A percentile compares a stretch with the other conserved stretches of the same genome.
Conservation (phyloP, 768 basidiomycete species). For the Galerina sulciceps region DNA sequence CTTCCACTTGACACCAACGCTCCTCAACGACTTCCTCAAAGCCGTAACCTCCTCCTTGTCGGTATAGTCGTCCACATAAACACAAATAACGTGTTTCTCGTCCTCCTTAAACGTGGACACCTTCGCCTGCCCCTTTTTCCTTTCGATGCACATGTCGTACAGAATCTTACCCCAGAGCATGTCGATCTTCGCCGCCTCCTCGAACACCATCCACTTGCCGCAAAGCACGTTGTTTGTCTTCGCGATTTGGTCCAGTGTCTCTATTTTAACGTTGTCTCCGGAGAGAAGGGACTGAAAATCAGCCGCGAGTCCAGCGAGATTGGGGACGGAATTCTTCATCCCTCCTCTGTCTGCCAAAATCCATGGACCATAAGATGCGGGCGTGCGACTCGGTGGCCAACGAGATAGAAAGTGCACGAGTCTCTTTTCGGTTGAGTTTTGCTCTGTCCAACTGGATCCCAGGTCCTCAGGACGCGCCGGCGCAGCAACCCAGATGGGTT, state of each 20-base stretch:
- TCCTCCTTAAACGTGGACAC: slow-evolving; percentile 39
- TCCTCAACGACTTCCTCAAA: slow-evolving; percentile 36
- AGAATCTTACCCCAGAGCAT: slow-evolving; percentile 39
- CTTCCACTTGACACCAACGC: slow-evolving; percentile 36
- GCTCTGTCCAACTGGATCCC: slow-evolving; percentile 25
- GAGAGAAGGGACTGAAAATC: slow-evolving; percentile 24
- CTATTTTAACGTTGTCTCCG: slow-evolving; percentile 29
- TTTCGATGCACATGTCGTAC: slow-evolving; percentile 26
- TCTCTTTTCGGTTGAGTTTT: slow-evolving; percentile 25
- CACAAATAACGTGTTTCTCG: slow-evolving; percentile 38
- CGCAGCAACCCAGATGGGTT: slow-evolving; percentile 20
- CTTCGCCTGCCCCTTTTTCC: slow-evolving; percentile 34
- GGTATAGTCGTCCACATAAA: slow-evolving; percentile 33
- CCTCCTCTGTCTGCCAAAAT: slow-evolving; percentile 35
- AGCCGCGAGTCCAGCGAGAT: slow-evolving; percentile 20
- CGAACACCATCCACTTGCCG: slow-evolving; percentile 46
- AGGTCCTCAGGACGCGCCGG: slow-evolving; percentile 19
- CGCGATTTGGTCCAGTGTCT: slow-evolving; percentile 38
- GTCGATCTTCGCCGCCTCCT: slow-evolving; percentile 33
- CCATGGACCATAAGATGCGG: slow-evolving; percentile 35
- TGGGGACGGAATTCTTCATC: neutral
- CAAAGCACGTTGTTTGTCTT: slow-evolving; percentile 30
- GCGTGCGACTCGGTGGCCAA: slow-evolving; percentile 44
- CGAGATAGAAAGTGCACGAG: slow-evolving; percentile 33
- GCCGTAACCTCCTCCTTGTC: slow-evolving; percentile 30